Percentiles rank a stretch among this genome's conserved stretches.
Conservation (phyloP, 805 yeast genomes). For the Candida orba region DNA sequence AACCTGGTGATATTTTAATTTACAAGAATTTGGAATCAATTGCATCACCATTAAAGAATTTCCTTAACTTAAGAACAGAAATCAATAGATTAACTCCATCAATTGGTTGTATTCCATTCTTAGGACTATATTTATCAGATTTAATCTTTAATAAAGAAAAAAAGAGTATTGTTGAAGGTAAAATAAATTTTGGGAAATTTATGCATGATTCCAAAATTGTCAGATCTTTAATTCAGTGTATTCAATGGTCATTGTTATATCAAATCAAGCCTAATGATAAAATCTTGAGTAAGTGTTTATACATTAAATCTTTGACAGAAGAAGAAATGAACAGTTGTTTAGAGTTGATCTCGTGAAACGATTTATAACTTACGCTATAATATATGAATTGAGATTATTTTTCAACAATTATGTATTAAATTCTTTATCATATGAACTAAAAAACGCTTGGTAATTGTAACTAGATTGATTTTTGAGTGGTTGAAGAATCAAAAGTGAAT, state of each 20-base stretch:
- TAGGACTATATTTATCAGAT: conserved; percentile 81
- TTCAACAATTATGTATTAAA: no score
- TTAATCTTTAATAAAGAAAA: conserved; percentile 56
- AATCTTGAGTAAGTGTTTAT: conserved; percentile 74
- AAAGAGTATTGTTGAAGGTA: conserved; percentile 24
- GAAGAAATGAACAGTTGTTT: conserved; percentile 55
- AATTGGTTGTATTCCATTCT: conserved; percentile 82
- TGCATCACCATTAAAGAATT: conserved; percentile 71
- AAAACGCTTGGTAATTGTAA: no score
- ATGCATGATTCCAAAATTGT: conserved; percentile 70
- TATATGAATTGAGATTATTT: background rate
- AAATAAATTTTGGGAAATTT: conserved; percentile 71
- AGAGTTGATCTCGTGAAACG: background rate
- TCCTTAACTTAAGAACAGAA: conserved; percentile 55
- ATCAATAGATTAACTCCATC: conserved; percentile 54
- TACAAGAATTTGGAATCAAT: conserved; percentile 63
- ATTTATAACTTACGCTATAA: background rate
- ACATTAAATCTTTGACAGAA: conserved; percentile 65
- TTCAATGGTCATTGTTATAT: conserved; percentile 80
- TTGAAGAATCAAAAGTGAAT: conserved; percentile 9
- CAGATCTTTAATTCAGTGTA: conserved; percentile 67
- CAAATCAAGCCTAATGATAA: conserved; percentile 48
- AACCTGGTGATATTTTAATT: conserved; percentile 62
- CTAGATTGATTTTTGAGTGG: conserved; percentile 10
- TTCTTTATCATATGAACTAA: no score